phyloP scores from a whole-genome alignment of 2,329 filamentous ascomycete species.

The Penicillium hesseltinei region DNA sequence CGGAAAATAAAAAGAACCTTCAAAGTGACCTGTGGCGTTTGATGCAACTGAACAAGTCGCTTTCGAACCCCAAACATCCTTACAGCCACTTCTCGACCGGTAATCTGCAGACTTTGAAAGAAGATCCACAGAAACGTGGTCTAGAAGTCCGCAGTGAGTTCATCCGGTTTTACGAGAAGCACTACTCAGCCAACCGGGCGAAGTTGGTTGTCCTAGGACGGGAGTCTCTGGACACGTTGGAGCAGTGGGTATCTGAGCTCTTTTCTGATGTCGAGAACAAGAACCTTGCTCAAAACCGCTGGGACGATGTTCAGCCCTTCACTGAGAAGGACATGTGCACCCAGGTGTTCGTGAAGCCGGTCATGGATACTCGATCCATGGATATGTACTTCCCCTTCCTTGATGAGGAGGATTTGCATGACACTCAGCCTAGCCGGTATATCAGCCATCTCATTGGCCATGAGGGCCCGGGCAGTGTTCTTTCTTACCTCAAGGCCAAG shows the following conservation, averaged over 20 bases:
- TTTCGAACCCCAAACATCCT: slow-evolving; percentile 84
- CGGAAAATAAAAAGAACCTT: slow-evolving; percentile 96
- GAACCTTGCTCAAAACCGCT: slow-evolving; percentile 65
- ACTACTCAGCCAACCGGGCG: slow-evolving; percentile 93
- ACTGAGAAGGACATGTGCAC: slow-evolving; percentile 61
- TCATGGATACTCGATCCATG: slow-evolving; percentile 80
- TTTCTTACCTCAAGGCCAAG: slow-evolving; percentile 84
- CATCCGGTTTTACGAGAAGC: slow-evolving; percentile 82
- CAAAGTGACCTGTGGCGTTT: slow-evolving; percentile 87
- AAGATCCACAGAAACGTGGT: slow-evolving; percentile 72
- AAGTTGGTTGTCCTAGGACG: slow-evolving; percentile 83
- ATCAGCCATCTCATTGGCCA: slow-evolving; percentile 88
- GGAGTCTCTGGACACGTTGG: slow-evolving; percentile 76
- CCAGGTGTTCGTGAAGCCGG: slow-evolving; percentile 83
- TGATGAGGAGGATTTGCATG: slow-evolving; percentile 76
- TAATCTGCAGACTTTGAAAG: slow-evolving; percentile 81
- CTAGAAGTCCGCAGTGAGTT: slow-evolving; percentile 88
- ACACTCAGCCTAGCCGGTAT: slow-evolving; percentile 80
- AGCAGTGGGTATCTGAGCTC: slow-evolving; percentile 79
- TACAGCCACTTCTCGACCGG: slow-evolving; percentile 91
- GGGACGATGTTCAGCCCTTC: slow-evolving; percentile 63
- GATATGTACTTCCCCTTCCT: slow-evolving; percentile 81
- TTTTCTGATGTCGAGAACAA: slow-evolving; percentile 83
- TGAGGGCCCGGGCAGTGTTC: slow-evolving; percentile 86
- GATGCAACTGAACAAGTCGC: slow-evolving; percentile 80